Evolutionary conservation across 371 early-diverging fungal species (phyloP).

Genomic region (Mucor plumbeus): DNA sequence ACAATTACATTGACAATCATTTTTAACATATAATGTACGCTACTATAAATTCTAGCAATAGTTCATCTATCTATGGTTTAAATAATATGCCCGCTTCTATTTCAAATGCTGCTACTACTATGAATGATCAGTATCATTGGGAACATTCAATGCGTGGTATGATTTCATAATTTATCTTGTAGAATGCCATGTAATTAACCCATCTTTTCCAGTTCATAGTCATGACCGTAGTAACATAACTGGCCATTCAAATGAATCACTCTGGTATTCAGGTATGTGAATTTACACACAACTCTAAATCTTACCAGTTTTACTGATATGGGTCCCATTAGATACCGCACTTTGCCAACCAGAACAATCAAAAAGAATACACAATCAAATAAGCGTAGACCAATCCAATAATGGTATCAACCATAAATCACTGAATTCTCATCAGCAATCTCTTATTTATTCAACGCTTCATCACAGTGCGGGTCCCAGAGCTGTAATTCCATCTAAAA

Average conservation of each 20-base stretch:
- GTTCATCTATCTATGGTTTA: background rate
- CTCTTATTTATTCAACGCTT: constrained; percentile 3
- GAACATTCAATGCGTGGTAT: constrained; percentile 17
- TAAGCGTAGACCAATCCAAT: background rate
- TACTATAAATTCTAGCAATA: background rate
- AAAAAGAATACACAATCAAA: background rate
- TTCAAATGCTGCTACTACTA: background rate
- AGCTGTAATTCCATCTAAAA: constrained; percentile 27
- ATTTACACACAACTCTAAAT: constrained; percentile 2
- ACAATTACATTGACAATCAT: background rate
- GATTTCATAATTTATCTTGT: background rate
- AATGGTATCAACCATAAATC: constrained; percentile 6
- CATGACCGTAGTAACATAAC: constrained; percentile 8
- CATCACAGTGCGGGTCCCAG: constrained; percentile 10
- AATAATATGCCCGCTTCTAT: background rate
- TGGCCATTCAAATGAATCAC: constrained; percentile 12
- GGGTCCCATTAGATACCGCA: constrained; percentile 7
- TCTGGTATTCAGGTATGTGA: constrained; percentile 21
- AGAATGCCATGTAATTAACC: background rate
- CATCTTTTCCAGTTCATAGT: background rate
- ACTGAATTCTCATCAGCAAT: constrained; percentile 9
- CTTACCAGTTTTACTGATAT: constrained; percentile 2
- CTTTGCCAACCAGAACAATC: constrained; percentile 13
- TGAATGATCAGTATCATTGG: constrained; percentile 13
- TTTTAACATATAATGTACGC: background rate